These are phyloP conservation scores for Rhizomucor miehei DNA, from an alignment of 371 early-diverging fungal genomes.

Conservation along the genomic window DNA sequence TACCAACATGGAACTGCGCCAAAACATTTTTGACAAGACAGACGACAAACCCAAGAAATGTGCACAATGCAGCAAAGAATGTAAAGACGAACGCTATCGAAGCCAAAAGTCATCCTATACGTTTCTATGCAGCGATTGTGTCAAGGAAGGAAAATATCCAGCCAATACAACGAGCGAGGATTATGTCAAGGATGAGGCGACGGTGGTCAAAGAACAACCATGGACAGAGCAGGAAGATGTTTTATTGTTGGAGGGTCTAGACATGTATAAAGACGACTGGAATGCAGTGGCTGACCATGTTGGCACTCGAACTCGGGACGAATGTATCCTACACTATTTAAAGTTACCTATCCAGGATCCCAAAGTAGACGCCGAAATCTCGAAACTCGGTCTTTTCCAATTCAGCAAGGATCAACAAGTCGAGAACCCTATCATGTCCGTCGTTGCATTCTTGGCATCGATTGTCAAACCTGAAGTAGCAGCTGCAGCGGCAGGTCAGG, in stretches of 20 bases:
- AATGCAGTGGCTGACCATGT: slow-evolving; percentile 40
- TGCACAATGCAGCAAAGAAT: slow-evolving; percentile 80
- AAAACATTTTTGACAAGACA: slow-evolving; percentile 38
- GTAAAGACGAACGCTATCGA: slow-evolving; percentile 67
- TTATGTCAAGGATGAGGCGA: slow-evolving; percentile 64
- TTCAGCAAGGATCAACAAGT: slow-evolving; percentile 60
- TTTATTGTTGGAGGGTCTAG: slow-evolving; percentile 31
- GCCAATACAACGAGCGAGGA: slow-evolving; percentile 72
- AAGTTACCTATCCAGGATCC: slow-evolving; percentile 61
- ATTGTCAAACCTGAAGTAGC: slow-evolving; percentile 93
- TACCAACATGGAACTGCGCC: slow-evolving; percentile 41
- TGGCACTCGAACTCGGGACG: slow-evolving; percentile 38
- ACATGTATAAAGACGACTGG: slow-evolving; percentile 35
- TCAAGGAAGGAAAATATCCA: slow-evolving; percentile 86
- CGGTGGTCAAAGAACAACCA: slow-evolving; percentile 8
- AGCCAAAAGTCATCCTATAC: slow-evolving; percentile 57
- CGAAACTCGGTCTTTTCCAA: slow-evolving; percentile 39
- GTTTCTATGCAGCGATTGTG: slow-evolving; percentile 77
- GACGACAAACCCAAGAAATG: slow-evolving; percentile 41
- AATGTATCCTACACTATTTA: slow-evolving; percentile 42
- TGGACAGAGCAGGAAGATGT: slow-evolving; percentile 41
- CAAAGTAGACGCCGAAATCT: slow-evolving; percentile 48
- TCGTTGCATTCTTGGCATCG: slow-evolving; percentile 94
- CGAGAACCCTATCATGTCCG: slow-evolving; percentile 94
- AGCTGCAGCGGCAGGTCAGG: slow-evolving; percentile 41